These are phyloP conservation scores for Setaria viridis DNA, from an alignment of 202 grass and related monocot species.

Conservation along the genomic window DNA sequence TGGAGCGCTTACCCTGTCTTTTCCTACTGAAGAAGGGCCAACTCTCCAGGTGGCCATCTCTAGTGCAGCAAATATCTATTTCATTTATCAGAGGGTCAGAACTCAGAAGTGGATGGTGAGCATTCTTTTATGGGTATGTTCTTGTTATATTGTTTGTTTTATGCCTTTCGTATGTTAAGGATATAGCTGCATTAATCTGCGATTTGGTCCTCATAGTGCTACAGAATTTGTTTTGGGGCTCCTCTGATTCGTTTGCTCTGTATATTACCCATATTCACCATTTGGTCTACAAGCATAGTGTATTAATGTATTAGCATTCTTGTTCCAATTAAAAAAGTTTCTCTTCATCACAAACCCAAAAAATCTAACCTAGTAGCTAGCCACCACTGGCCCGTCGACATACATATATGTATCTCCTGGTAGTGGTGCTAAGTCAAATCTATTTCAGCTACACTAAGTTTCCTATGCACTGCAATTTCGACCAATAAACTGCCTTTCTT, in stretches of 20 bases:
- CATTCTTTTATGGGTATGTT: constrained; percentile 92
- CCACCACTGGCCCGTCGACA: not conserved
- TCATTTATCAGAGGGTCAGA: constrained; percentile 66
- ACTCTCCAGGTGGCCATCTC: constrained; percentile 88
- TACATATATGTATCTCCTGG: constrained; percentile 1
- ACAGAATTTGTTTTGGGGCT: not conserved
- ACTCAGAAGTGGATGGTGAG: constrained; percentile 64
- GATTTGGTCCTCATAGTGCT: constrained; percentile 23
- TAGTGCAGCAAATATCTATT: constrained; percentile 86
- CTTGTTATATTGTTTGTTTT: constrained; percentile 36
- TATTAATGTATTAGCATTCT: not conserved
- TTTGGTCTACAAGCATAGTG: not conserved
- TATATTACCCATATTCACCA: not conserved
- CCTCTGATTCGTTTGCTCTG: not conserved
- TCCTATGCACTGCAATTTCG: not conserved
- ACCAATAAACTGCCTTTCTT: not conserved
- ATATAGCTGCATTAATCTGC: constrained; percentile 13
- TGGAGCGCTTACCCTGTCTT: constrained; percentile 69
- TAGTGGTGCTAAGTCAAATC: not conserved
- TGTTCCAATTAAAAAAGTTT: not conserved
- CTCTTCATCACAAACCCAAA: not conserved
- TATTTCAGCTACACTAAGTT: not conserved
- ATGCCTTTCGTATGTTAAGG: constrained; percentile 24
- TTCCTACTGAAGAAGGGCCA: constrained; percentile 93
- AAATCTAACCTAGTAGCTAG: not conserved